A percentile compares a stretch with the other conserved stretches of the same genome.
These are phyloP conservation scores for Saitozyma sp. DNA, from an alignment of 768 basidiomycete species.

Conservation along the genomic window DNA sequence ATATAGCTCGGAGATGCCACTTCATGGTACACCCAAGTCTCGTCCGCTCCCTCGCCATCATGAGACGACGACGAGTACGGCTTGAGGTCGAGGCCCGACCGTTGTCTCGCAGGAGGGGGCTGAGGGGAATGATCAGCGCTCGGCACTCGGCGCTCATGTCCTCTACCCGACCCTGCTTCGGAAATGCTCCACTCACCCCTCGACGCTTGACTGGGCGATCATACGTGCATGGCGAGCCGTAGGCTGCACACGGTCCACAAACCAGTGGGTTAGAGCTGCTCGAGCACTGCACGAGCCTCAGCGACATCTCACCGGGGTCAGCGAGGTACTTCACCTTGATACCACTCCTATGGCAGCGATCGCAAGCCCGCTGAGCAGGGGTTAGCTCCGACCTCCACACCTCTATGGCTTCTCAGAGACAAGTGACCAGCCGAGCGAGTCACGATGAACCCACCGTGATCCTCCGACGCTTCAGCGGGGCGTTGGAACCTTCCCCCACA, in stretches of 20 bases:
- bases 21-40: constrained; percentile 17
- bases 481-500: neutral
- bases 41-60: too few relatives aligned
- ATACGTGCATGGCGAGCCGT: constrained; percentile 31
- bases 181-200: constrained; percentile 23
- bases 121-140: too few relatives aligned
- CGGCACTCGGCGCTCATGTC: too few relatives aligned
- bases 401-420: neutral
- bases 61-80: too few relatives aligned
- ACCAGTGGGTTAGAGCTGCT: constrained; percentile 9
- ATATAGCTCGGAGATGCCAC: constrained; percentile 16
- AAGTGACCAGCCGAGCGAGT: constrained; percentile 2
- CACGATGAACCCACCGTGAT: constrained; percentile 17
- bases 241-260: constrained; percentile 31
- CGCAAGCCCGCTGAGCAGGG: constrained; percentile 31
- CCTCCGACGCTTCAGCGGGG: constrained; percentile 19
- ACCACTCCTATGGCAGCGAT: constrained; percentile 38
- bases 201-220: constrained; percentile 35
- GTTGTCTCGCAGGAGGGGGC: too few relatives aligned
- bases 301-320: too few relatives aligned
- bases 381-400: neutral
- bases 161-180: too few relatives aligned
- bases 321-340: constrained; percentile 23
- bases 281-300: constrained; percentile 18
- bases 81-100: too few relatives aligned